Conservation (phyloP, 805 yeast genomes). For the Candida methanosorbosa region DNA sequence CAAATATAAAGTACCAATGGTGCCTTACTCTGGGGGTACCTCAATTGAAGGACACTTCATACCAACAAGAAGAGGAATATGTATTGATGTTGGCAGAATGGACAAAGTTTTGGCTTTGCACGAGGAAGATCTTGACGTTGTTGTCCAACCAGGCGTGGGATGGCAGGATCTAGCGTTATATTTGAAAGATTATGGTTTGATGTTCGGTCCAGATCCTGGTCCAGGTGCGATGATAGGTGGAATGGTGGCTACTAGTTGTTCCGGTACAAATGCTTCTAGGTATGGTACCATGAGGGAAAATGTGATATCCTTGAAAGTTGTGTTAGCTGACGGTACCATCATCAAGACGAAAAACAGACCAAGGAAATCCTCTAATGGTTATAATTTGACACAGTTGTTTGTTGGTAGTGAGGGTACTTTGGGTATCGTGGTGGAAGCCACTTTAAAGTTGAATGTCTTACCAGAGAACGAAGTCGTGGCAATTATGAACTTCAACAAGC, state of each 20-base stretch:
- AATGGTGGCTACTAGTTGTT: conserved; percentile 65
- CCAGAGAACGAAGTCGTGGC: conserved; percentile 63
- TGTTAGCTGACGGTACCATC: conserved; percentile 72
- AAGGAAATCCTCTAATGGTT: conserved; percentile 72
- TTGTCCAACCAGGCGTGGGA: conserved; percentile 74
- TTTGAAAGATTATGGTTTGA: conserved; percentile 37
- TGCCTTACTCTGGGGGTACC: conserved; percentile 71
- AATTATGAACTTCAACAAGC: conserved; percentile 56
- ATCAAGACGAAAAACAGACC: conserved; percentile 70
- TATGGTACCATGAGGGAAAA: conserved; percentile 78
- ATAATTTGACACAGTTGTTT: conserved; percentile 66
- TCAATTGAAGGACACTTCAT: conserved; percentile 74
- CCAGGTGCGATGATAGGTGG: conserved; percentile 79
- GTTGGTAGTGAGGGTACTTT: conserved; percentile 75
- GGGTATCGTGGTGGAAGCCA: conserved; percentile 72
- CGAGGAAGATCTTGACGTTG: conserved; percentile 58
- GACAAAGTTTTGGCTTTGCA: conserved; percentile 48
- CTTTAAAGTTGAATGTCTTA: conserved; percentile 56
- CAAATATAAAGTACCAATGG: conserved; percentile 53
- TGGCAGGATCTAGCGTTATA: conserved; percentile 63
- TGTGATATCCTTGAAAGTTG: conserved; percentile 59
- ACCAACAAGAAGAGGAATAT: conserved; percentile 57
- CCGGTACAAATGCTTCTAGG: conserved; percentile 71
- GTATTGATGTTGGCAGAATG: conserved; percentile 56
- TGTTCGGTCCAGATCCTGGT: conserved; percentile 73